These are phyloP conservation scores for Cochlearia excelsa DNA, from an alignment of 345 rosid genomes.

Conservation along the genomic window DNA sequence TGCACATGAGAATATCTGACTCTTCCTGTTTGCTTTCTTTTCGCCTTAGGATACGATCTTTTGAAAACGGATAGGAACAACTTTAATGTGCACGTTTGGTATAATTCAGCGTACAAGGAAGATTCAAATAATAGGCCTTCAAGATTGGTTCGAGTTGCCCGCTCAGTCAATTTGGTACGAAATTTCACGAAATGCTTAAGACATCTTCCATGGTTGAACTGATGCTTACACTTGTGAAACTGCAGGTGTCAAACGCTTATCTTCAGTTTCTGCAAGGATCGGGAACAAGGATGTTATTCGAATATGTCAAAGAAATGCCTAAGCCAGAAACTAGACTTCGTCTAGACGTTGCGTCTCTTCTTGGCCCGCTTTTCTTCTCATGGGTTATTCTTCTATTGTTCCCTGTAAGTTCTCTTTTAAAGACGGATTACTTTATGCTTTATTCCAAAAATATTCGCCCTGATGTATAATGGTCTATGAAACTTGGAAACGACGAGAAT, in stretches of 20 bases:
- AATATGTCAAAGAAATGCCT: conserved; percentile 84
- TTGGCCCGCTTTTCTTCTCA: conserved; percentile 81
- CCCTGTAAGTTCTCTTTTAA: conserved; percentile 59
- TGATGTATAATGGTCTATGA: not conserved
- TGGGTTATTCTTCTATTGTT: conserved; percentile 58
- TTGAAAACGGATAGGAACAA: conserved; percentile 53
- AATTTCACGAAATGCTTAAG: conserved; percentile 5
- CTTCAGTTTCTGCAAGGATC: conserved; percentile 60
- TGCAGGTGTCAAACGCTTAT: conserved; percentile 80
- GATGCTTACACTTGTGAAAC: conserved; percentile 40
- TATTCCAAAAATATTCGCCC: conserved; percentile 12
- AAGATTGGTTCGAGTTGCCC: conserved; percentile 58
- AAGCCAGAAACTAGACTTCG: conserved; percentile 43
- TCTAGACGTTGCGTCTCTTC: conserved; percentile 66
- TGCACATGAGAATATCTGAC: conserved; percentile 16
- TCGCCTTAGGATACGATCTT: conserved; percentile 79
- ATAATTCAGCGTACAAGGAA: conserved; percentile 61
- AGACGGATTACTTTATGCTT: not conserved
- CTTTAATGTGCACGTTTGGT: conserved; percentile 77
- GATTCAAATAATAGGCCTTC: conserved; percentile 10
- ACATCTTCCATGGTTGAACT: conserved; percentile 37
- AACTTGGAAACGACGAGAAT: conserved; percentile 8
- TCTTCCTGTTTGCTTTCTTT: conserved; percentile 26
- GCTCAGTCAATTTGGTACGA: conserved; percentile 78
- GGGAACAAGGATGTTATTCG: conserved; percentile 53